These are phyloP conservation scores for Microbotryomycetes sp. DNA, from an alignment of 1,284 basidiomycete genomes.

Conservation along the genomic window DNA sequence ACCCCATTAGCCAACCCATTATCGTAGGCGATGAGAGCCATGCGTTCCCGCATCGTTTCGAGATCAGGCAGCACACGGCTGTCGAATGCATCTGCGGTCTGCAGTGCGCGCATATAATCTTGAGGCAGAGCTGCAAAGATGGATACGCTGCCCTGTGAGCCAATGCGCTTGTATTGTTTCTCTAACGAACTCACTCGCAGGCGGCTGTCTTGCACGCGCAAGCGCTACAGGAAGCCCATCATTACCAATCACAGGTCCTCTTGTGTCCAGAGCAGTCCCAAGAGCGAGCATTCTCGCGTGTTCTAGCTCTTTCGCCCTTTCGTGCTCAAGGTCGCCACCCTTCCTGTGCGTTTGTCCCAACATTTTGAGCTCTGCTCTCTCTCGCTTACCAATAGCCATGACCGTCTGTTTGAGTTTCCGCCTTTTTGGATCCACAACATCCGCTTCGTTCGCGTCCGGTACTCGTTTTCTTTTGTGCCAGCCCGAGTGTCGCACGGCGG, in stretches of 20 bases:
- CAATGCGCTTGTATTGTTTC: too few species aligned
- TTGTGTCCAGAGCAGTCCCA: slow-evolving; percentile 32
- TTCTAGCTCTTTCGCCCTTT: slow-evolving; percentile 36
- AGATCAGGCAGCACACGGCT: slow-evolving; percentile 43
- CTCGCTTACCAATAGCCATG: slow-evolving; percentile 35
- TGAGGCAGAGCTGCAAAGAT: slow-evolving; percentile 24
- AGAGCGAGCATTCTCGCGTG: slow-evolving; percentile 34
- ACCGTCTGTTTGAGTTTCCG: slow-evolving; percentile 29
- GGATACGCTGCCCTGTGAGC: too few species aligned
- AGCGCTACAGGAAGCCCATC: slow-evolving; percentile 9
- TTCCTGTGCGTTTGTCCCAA: slow-evolving; percentile 16
- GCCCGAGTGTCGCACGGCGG: slow-evolving; percentile 33
- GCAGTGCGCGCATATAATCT: slow-evolving; percentile 30
- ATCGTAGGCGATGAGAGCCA: slow-evolving; percentile 44
- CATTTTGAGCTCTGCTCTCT: slow-evolving; percentile 32
- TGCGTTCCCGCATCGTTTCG: slow-evolving; percentile 43
- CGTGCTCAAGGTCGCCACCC: slow-evolving; percentile 7
- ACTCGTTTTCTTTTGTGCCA: slow-evolving; percentile 30
- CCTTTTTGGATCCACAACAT: slow-evolving; percentile 8
- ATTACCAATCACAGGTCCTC: not conserved
- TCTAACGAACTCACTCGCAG: not conserved
- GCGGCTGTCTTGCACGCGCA: not conserved
- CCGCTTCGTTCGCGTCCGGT: slow-evolving; percentile 22
- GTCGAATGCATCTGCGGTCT: slow-evolving; percentile 41
- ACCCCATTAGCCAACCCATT: slow-evolving; percentile 42